Evolutionary conservation across 2,329 filamentous ascomycete genomes (phyloP).

Genomic region (Pezicula radicicola): DNA sequence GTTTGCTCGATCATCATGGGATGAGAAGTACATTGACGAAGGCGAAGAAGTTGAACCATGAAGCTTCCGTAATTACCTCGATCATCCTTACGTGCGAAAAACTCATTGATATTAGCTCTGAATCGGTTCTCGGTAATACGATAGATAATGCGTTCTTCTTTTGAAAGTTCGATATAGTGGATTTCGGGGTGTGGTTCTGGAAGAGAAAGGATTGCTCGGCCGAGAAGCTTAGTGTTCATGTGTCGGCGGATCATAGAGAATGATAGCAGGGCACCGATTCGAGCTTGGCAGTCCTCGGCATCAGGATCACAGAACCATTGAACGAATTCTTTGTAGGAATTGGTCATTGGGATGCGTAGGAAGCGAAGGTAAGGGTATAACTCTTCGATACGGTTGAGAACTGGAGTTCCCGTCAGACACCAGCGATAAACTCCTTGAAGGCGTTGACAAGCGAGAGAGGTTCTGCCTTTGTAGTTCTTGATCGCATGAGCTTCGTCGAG

Average conservation of each 20-base stretch:
- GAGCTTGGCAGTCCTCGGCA: conserved; percentile 11
- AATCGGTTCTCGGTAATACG: conserved; percentile 35
- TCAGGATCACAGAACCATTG: conserved; percentile 25
- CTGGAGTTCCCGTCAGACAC: conserved; percentile 29
- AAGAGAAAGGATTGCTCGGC: conserved; percentile 49
- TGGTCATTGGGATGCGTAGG: conserved; percentile 7
- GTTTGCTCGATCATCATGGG: conserved; percentile 28
- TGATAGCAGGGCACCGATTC: conserved; percentile 19
- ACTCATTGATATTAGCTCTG: conserved; percentile 21
- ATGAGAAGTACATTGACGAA: conserved; percentile 28
- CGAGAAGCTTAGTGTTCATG: conserved; percentile 49
- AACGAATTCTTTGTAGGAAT: not conserved
- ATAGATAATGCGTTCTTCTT: conserved; percentile 50
- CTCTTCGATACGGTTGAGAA: conserved; percentile 26
- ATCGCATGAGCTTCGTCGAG: conserved; percentile 56
- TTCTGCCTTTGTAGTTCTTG: conserved; percentile 42
- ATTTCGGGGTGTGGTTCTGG: conserved; percentile 43
- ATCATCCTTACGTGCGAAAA: conserved; percentile 15
- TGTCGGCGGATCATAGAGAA: conserved; percentile 53
- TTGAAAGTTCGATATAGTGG: conserved; percentile 44
- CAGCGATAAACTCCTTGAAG: conserved; percentile 25
- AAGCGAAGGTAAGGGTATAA: conserved; percentile 30
- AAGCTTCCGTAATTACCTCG: conserved; percentile 19
- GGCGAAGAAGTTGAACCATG: conserved; percentile 28
- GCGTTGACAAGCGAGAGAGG: conserved; percentile 40